A percentile compares a stretch with the other conserved stretches of the same genome.
Conservation (phyloP, 768 basidiomycete genomes). For the Boletales sp. region DNA sequence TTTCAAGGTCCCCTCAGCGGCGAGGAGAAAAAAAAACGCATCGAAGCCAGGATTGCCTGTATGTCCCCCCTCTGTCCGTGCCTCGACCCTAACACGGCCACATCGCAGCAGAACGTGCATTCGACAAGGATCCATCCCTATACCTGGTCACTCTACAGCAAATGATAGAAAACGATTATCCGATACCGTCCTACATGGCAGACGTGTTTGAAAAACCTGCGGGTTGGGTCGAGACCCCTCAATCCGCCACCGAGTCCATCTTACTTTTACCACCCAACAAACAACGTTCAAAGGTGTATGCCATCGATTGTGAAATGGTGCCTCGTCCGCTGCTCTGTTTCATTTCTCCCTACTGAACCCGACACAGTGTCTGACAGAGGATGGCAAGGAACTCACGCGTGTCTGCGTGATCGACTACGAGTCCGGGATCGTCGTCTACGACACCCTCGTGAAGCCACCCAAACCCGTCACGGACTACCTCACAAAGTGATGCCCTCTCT, state of each 20-base stretch:
- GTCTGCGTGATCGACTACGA: conserved; percentile 80
- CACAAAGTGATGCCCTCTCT: conserved; percentile 57
- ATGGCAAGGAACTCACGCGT: conserved; percentile 85
- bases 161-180: conserved; percentile 95
- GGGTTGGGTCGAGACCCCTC: conserved; percentile 85
- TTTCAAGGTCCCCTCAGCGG: conserved; percentile 77
- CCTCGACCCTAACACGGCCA: conserved; percentile 6
- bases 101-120: conserved; percentile 52
- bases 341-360: neutral
- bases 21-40: conserved; percentile 73
- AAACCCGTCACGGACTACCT: conserved; percentile 88
- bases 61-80: neutral
- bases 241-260: conserved; percentile 32
- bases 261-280: conserved; percentile 30
- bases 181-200: conserved; percentile 80
- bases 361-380: conserved; percentile 77
- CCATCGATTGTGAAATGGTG: conserved; percentile 98
- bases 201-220: conserved; percentile 59
- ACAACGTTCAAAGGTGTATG: conserved; percentile 56
- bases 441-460: conserved; percentile 84
- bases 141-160: conserved; percentile 78
- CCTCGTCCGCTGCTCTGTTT: conserved; percentile 13
- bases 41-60: conserved; percentile 41
- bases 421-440: conserved; percentile 73
- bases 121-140: conserved; percentile 59